These are phyloP conservation scores for Nannizzia gypsea DNA, from an alignment of 2,329 filamentous ascomycete species.

Conservation along the genomic window DNA sequence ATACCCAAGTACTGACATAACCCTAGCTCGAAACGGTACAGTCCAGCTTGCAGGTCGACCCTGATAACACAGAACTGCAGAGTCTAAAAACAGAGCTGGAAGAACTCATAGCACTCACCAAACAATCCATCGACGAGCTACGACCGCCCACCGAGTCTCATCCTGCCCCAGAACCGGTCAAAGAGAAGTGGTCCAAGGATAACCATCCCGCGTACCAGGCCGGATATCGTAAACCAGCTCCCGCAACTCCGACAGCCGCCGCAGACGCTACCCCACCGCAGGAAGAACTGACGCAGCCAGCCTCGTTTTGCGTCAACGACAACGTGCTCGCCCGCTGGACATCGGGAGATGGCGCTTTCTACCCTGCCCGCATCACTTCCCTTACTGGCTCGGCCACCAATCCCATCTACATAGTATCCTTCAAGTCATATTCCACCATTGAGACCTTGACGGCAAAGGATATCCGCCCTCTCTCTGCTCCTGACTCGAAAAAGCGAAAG, in stretches of 20 bases:
- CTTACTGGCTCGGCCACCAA: constrained; percentile 86
- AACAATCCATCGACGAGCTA: constrained; percentile 70
- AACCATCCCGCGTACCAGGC: constrained; percentile 68
- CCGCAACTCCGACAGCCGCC: constrained; percentile 10
- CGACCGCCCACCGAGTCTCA: constrained; percentile 44
- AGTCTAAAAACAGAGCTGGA: constrained; percentile 69
- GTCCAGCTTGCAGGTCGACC: constrained; percentile 64
- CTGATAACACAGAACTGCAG: constrained; percentile 66
- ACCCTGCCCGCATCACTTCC: constrained; percentile 82
- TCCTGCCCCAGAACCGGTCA: constrained; percentile 42
- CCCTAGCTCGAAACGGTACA: constrained; percentile 64
- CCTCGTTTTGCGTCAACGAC: constrained; percentile 74
- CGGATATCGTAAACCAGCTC: constrained; percentile 38
- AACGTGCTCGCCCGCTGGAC: constrained; percentile 82
- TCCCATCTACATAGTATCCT: constrained; percentile 88
- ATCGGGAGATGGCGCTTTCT: constrained; percentile 79
- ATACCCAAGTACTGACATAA: background rate
- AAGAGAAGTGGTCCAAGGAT: constrained; percentile 67
- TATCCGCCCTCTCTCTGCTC: constrained; percentile 60
- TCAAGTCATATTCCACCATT: constrained; percentile 73
- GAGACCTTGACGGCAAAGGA: constrained; percentile 74
- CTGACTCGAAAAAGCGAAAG: constrained; percentile 66
- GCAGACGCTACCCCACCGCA: constrained; percentile 27
- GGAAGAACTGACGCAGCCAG: constrained; percentile 43
- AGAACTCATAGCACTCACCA: constrained; percentile 65